phyloP scores from a whole-genome alignment of 2,329 filamentous ascomycete genomes.

The Alternaria longipes region DNA sequence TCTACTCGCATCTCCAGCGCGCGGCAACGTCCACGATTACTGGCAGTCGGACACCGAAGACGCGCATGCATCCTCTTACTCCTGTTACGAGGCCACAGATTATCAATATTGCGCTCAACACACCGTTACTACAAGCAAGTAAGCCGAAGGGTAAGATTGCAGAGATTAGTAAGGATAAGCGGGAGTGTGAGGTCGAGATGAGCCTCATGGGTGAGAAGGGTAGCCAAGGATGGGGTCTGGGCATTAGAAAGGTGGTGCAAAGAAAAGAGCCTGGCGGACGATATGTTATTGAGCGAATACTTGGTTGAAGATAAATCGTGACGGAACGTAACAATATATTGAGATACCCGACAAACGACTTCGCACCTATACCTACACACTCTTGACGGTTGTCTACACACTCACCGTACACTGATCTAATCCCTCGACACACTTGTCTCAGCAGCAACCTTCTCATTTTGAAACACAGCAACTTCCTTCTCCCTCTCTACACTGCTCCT shows the following conservation, averaged over 20 bases:
- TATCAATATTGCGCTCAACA: constrained; percentile 80
- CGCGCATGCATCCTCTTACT: constrained; percentile 88
- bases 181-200: constrained; percentile 86
- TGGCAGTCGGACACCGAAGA: constrained; percentile 62
- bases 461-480: constrained; percentile 35
- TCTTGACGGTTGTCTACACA: background rate
- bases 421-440: constrained; percentile 37
- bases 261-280: constrained; percentile 71
- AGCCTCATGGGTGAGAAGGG: constrained; percentile 74
- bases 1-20: constrained; percentile 87
- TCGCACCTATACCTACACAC: background rate
- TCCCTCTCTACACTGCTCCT: constrained; percentile 39
- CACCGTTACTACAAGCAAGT: constrained; percentile 81
- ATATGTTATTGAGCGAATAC: constrained; percentile 74
- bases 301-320: constrained; percentile 31
- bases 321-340: constrained; percentile 1
- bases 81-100: constrained; percentile 80
- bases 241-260: constrained; percentile 85
- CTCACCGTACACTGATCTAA: constrained; percentile 11
- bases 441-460: constrained; percentile 38
- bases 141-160: constrained; percentile 89
- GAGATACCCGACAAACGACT: background rate
- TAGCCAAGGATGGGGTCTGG: constrained; percentile 81
- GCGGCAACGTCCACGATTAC: constrained; percentile 59
- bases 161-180: constrained; percentile 59